These are phyloP conservation scores for Poronia punctata DNA, from an alignment of 495 filamentous ascomycete species.

Conservation along the genomic window DNA sequence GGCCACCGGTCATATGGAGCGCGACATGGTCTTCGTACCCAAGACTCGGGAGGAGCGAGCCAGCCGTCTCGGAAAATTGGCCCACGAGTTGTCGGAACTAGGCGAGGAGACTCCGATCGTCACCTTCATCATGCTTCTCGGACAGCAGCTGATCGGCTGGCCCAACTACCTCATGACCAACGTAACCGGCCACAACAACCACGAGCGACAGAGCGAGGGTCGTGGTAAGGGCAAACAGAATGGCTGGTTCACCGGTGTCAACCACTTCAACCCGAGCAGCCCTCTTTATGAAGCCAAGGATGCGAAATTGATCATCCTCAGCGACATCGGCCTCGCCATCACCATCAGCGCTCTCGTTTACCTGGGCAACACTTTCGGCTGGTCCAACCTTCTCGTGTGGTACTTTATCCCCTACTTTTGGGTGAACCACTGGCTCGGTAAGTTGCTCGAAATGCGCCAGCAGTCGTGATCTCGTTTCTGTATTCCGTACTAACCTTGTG, in stretches of 20 bases:
- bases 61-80: slow-evolving; percentile 56
- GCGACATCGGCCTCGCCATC: slow-evolving; percentile 70
- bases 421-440: slow-evolving; percentile 97
- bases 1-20: slow-evolving; percentile 88
- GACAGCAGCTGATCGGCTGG: slow-evolving; percentile 89
- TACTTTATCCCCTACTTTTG: slow-evolving; percentile 92
- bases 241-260: slow-evolving; percentile 72
- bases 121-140: slow-evolving; percentile 62
- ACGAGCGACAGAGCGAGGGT: slow-evolving; percentile 77
- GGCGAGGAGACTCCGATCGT: slow-evolving; percentile 90
- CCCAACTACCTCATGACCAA: slow-evolving; percentile 78
- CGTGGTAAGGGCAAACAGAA: slow-evolving; percentile 86
- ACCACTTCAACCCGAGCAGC: slow-evolving; percentile 86
- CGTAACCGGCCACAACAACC: slow-evolving; percentile 90
- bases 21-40: slow-evolving; percentile 96
- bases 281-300: slow-evolving; percentile 91
- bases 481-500: background rate
- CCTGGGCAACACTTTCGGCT: slow-evolving; percentile 67
- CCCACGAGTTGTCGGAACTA: slow-evolving; percentile 77
- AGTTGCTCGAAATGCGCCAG: slow-evolving; percentile 25
- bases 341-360: slow-evolving; percentile 47
- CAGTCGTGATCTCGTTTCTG: background rate
- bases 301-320: slow-evolving; percentile 70
- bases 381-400: slow-evolving; percentile 82
- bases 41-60: slow-evolving; percentile 74